Conservation (phyloP, 352 stramenopile genomes). For the Phytophthora fragariaefolia region DNA sequence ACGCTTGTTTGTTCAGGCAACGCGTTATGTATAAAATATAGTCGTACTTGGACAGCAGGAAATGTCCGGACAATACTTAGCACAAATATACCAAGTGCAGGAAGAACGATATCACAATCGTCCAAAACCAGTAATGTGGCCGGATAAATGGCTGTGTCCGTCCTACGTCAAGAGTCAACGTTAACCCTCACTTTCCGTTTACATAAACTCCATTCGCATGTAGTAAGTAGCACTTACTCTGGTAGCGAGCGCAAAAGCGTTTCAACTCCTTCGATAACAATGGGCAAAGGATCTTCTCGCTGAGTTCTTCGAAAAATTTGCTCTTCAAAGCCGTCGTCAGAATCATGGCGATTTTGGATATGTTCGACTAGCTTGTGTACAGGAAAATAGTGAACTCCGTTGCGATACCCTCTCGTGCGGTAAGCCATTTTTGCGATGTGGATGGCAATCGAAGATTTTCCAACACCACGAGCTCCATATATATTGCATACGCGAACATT, state of each 20-base stretch:
- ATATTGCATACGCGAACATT: constrained; percentile 62
- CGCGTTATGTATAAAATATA: neutral
- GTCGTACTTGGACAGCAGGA: constrained; percentile 50
- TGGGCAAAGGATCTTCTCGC: constrained; percentile 35
- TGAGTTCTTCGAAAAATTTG: constrained; percentile 15
- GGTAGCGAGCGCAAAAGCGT: constrained; percentile 41
- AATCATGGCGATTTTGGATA: constrained; percentile 26
- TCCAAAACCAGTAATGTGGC: constrained; percentile 61
- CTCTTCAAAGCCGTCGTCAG: constrained; percentile 9
- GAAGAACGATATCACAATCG: constrained; percentile 58
- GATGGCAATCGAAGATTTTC: constrained; percentile 69
- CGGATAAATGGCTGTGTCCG: constrained; percentile 25
- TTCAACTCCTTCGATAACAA: constrained; percentile 38
- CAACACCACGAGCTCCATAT: constrained; percentile 49
- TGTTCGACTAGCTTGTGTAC: constrained; percentile 48
- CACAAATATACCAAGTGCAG: constrained; percentile 54
- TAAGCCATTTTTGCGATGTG: constrained; percentile 59
- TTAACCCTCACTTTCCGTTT: no score
- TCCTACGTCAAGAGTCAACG: no score
- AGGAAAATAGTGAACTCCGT: constrained; percentile 65
- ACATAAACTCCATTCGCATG: no score
- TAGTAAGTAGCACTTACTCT: constrained; percentile 42
- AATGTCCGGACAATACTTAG: constrained; percentile 46
- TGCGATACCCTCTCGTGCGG: constrained; percentile 48
- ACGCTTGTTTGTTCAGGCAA: no score